phyloP scores from a whole-genome alignment of 352 stramenopile species.

The Globisporangium abappressorium region DNA sequence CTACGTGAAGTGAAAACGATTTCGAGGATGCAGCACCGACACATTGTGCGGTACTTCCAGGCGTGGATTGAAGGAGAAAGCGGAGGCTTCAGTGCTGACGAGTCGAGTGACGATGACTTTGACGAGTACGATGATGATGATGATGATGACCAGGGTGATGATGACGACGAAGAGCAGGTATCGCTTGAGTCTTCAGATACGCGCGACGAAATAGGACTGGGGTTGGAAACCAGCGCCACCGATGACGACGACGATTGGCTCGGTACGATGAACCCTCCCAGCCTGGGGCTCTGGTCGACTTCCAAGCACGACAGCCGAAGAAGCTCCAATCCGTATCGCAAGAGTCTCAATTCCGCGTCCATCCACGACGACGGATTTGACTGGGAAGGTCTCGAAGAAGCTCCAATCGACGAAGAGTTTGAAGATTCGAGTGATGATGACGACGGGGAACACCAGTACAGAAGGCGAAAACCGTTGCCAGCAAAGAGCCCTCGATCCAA shows the following conservation, averaged over 20 bases:
- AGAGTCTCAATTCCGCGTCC: constrained; percentile 8
- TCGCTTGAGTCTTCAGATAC: constrained; percentile 30
- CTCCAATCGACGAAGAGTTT: constrained; percentile 26
- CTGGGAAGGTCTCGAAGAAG: constrained; percentile 67
- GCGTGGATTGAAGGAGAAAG: constrained; percentile 85
- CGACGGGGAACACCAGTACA: constrained; percentile 14
- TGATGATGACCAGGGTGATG: constrained; percentile 26
- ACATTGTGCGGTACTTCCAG: constrained; percentile 95
- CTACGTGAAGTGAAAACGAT: constrained; percentile 95
- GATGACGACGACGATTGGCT: constrained; percentile 82
- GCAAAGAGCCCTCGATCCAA: constrained; percentile 1
- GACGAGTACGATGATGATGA: constrained; percentile 28
- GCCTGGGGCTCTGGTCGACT: constrained; percentile 58
- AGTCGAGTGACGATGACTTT: constrained; percentile 35
- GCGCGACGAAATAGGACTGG: constrained; percentile 30
- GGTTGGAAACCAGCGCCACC: constrained; percentile 28
- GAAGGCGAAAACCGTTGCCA: constrained; percentile 12
- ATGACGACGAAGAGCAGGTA: constrained; percentile 36
- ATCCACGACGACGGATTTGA: constrained; percentile 64
- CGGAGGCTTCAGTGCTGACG: constrained; percentile 42
- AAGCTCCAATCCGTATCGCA: constrained; percentile 30
- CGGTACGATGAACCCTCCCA: constrained; percentile 61
- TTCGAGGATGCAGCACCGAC: constrained; percentile 94
- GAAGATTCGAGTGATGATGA: constrained; percentile 32
- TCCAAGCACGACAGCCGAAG: constrained; percentile 60